These are phyloP conservation scores for Fusarium mexicanum DNA, from an alignment of 2,329 filamentous ascomycete species.

Conservation along the genomic window DNA sequence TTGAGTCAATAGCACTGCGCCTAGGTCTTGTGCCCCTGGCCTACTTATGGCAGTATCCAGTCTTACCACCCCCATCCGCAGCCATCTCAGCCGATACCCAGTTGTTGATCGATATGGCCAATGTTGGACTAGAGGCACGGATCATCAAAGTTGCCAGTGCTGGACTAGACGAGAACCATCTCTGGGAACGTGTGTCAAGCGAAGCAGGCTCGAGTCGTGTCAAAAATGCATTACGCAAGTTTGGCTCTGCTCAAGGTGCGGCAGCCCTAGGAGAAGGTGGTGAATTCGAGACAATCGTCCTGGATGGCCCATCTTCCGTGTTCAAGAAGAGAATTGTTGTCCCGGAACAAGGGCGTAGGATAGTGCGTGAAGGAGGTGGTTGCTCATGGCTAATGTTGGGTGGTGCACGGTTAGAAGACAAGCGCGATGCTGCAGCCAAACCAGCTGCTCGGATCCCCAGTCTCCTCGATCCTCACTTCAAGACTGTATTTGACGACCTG, in stretches of 20 bases:
- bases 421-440: constrained; percentile 38
- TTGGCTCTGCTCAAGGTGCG: constrained; percentile 74
- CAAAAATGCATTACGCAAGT: constrained; percentile 68
- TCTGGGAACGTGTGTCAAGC: constrained; percentile 83
- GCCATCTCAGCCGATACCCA: constrained; percentile 56
- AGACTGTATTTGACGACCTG: constrained; percentile 50
- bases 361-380: constrained; percentile 77
- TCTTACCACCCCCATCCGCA: constrained; percentile 64
- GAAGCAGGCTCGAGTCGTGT: constrained; percentile 57
- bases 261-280: constrained; percentile 86
- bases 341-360: constrained; percentile 58
- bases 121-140: constrained; percentile 81
- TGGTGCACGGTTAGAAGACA: constrained; percentile 63
- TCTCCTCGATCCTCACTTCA: constrained; percentile 73
- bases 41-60: constrained; percentile 92
- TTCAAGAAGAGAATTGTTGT: constrained; percentile 79
- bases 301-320: constrained; percentile 78
- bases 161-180: constrained; percentile 80
- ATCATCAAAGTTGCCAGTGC: constrained; percentile 96
- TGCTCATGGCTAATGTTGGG: constrained; percentile 75
- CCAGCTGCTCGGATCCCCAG: constrained; percentile 64
- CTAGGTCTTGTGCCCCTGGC: constrained; percentile 85
- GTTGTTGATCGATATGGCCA: constrained; percentile 84
- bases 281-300: constrained; percentile 92
- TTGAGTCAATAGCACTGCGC: constrained; percentile 88